These are phyloP conservation scores for Malus hybrid DNA, from an alignment of 331 rosid species.

Conservation along the genomic window DNA sequence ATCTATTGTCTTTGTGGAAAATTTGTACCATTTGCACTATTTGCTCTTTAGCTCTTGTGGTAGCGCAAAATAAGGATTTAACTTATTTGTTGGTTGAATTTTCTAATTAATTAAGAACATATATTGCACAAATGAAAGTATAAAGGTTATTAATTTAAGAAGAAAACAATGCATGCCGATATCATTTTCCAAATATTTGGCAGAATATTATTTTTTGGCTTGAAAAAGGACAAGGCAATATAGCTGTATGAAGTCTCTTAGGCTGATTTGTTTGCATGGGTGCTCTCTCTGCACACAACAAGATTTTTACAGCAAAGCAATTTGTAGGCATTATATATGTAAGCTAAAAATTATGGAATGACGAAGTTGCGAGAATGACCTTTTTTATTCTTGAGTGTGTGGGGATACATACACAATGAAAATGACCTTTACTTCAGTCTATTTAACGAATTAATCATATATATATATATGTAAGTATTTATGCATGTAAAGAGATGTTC, in stretches of 20 bases:
- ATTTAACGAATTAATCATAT: background rate
- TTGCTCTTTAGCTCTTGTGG: no score
- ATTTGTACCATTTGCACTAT: no score
- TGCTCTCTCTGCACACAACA: constrained; percentile 6
- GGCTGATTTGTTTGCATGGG: constrained; percentile 15
- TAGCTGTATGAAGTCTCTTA: constrained; percentile 26
- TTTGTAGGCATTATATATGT: constrained; percentile 11
- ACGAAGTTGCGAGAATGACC: constrained; percentile 20
- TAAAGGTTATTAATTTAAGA: no score
- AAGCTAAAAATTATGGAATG: constrained; percentile 6
- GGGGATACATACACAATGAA: constrained; percentile 7
- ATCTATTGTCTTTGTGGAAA: no score
- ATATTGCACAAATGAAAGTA: no score
- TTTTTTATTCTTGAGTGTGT: constrained; percentile 19
- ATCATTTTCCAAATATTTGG: background rate
- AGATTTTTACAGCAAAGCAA: constrained; percentile 8
- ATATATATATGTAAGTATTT: background rate
- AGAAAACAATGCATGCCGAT: background rate
- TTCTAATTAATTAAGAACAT: no score
- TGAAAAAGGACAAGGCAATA: constrained; percentile 23
- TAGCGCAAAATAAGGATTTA: no score
- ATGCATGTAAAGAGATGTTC: no score
- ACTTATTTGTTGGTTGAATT: no score
- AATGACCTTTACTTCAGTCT: constrained; percentile 6
- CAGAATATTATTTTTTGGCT: background rate